Base-by-base conservation (phyloP, 2,329 filamentous ascomycete genomes). In the Sphaerulina musiva region DNA sequence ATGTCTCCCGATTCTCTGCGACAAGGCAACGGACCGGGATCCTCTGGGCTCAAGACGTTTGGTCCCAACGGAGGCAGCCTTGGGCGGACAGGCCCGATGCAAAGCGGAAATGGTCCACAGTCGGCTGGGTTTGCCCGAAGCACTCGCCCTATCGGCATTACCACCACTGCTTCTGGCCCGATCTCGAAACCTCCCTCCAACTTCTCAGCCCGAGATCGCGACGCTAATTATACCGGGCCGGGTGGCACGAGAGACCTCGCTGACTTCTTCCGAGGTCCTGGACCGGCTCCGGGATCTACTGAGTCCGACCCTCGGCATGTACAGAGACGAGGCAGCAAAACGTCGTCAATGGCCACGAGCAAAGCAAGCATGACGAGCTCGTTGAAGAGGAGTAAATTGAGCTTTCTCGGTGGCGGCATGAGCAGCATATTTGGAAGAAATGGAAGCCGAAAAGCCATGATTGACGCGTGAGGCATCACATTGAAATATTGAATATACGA, bases 211-310 rank as follows among this genome's bases (percentile, higher is more conserved):
- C 57, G 53, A 26, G 42, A 48, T 26, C 48, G 40, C 26, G 53
- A 52, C 42, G 39, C 42, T 17, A 46, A 48, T 31, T 46, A 50
- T 14, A 53, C 39, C 10, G 50, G 49, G 3, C 39, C 49, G n/a
- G 52, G 46, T 14, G 57, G 53, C 36, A 57, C 57, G 9, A 41
- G 46, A 39, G 58, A 62, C 46, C 56, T 61, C 3, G 58, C 60
- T 6, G 59, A 60, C 14, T 61, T 58, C 32, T 41, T 60, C 31
- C 36, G 57, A 11, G 57, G 51, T 31, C 53, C 54, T 17, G 59
- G 52, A 29, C 58, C 60, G 4, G 38, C 47, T 29, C 42, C 46
- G 26, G 38, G 44, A 32, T 32, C 36, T 29, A 41, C 11, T 23
- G 44, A 40, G n/a, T 10, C 36, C 23, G 26, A 32, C 20, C 43